phyloP scores from a whole-genome alignment of 2,329 filamentous ascomycete species.

The Sclerotinia sclerotiorum region DNA sequence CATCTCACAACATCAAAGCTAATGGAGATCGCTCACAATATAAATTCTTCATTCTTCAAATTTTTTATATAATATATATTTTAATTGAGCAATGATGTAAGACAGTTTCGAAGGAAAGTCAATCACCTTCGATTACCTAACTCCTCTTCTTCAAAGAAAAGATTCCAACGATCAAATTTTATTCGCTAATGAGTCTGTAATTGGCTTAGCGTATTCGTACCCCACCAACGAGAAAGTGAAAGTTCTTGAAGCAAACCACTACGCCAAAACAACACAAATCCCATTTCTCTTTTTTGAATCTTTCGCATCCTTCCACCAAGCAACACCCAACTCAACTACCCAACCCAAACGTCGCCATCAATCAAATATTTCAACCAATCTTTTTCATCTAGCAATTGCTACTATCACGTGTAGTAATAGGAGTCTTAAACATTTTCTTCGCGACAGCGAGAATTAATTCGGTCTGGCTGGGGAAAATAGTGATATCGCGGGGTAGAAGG shows the following conservation, averaged over 20 bases:
- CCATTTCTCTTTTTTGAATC: background rate
- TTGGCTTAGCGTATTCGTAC: background rate
- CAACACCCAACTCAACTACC: slow-evolving; percentile 19
- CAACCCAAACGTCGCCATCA: background rate
- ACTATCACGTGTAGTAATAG: slow-evolving; percentile 18
- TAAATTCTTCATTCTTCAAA: too few species aligned
- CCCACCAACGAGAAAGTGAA: slow-evolving; percentile 8
- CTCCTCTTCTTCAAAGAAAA: background rate
- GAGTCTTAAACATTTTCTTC: background rate
- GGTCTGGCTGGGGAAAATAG: background rate
- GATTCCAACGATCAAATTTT: background rate
- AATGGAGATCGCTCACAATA: background rate
- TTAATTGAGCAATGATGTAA: background rate
- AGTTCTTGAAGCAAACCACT: slow-evolving; percentile 15
- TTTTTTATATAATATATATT: background rate
- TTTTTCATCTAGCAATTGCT: slow-evolving; percentile 5
- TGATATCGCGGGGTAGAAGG: slow-evolving; percentile 26
- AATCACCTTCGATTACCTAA: too few species aligned
- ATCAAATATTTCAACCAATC: slow-evolving; percentile 14
- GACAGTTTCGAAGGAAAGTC: background rate
- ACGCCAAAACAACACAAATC: slow-evolving; percentile 8
- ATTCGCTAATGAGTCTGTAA: background rate
- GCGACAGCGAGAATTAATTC: background rate
- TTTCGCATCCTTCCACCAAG: background rate
- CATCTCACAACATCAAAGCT: background rate